Base-by-base conservation (phyloP, 257 asterid genomes). In the Ajuga chamaepitys region DNA sequence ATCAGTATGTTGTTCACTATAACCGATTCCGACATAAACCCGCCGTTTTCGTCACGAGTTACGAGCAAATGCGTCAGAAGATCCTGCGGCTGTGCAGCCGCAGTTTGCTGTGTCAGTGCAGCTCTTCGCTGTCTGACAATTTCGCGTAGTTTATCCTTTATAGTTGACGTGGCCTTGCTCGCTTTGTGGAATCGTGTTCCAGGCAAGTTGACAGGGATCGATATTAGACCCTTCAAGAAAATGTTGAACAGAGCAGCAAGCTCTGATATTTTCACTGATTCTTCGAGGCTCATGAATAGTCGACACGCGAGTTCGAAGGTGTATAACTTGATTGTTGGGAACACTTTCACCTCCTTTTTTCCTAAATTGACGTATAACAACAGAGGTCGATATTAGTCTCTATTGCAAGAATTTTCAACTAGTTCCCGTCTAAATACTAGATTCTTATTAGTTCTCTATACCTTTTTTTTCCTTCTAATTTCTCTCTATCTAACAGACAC, bases 271-370 rank as follows among this genome's bases (percentile, higher is more conserved):
- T 74, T 74, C 7, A 51, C 59, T 17, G 70, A 62, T 13, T 91
- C 91, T 63, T 88, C 95, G 5, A 88, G 79, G 81, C 93, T 86
- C 89, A 86, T 73, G 61, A 91, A 88, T 4, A 88, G 72, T 16
- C 86, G 85, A 34, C 98, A 91, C 0, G 89, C 96, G 8, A 88
- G 73, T 25, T 83, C 88, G 24, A 88, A 86, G 1, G 96, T 86
- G 78, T 84, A 86, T 22, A 72, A 14, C 56, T 85, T 88, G 59
- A 77, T 65, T 9, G 76, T 70, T 1, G 93, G 95, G 30, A 78
- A 84, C 25, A 80, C 81, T 55, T 44, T 80, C 70, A 91, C 56
- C 58, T 63, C 79, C 45, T 78, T 68, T 65, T 82, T 77, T 60
- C 91, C 94, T 89, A n/a, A n/a, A n/a, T n/a, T n/a, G n/a, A n/a